Base-by-base conservation (phyloP, 176 grass and related monocot species). In the Rhynchospora breviuscula region DNA sequence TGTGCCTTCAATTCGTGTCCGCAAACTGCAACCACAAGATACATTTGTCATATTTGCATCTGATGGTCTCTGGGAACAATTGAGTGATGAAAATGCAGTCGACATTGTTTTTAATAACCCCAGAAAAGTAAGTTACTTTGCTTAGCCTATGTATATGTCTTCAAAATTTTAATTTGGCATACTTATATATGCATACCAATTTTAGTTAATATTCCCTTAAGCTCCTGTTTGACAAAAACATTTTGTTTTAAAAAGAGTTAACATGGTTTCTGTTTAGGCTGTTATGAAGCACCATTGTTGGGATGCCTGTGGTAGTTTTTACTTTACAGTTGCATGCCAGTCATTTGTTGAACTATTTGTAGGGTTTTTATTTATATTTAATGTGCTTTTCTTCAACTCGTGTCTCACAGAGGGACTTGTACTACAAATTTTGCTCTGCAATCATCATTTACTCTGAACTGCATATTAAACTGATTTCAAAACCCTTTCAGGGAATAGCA, bases 41-140 rank as follows among this genome's bases (percentile, higher is more conserved):
- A 67, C 80, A 1, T 82, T 82, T 82, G 80, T 82, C 19, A 82
- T 82, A 29, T 82, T 82, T 2, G 80, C 80, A 23, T 82, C 80
- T 66, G 80, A 82, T 49, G 80, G 80, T 49, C 80, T 82, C 59
- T 82, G 80, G 80, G 80, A 82, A 4, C 80, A 82, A 67, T 61
- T 82, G 59, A 82, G 19, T 10, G 80, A 82, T 65, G 80, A 82
- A 64, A 49, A 67, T 49, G 80, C 80, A 17, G 80, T 82, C 1
- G 63, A 82, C 21, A 66, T 82, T 82, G 80, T 82, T 64, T 82
- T 82, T 43, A 82, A 21, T 19, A 67, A 82, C 56, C 19, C 80
- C 40, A 44, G 80, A 67, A 82, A 82, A 82, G 80, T 82, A 65
- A 66, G 80, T 29, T 63, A 23, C 33, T 66, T 82, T 48, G 10